phyloP scores from a whole-genome alignment of 2,329 filamentous ascomycete species.

The Xylaria sp. region DNA sequence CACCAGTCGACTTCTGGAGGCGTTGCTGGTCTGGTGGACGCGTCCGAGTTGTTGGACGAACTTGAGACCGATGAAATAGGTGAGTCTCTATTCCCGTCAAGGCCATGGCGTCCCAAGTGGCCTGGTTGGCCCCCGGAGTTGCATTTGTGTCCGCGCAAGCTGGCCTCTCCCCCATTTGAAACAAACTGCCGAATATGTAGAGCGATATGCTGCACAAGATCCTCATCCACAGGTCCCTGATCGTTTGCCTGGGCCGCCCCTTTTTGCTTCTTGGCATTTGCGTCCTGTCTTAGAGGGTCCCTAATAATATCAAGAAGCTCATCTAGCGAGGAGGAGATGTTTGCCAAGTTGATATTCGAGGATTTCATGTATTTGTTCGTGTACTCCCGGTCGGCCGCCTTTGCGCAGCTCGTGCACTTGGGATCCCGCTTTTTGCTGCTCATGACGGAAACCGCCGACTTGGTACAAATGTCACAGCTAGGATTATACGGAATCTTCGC shows the following conservation, averaged over 20 bases:
- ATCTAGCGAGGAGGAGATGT: conserved; percentile 19
- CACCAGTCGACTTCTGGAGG: conserved; percentile 34
- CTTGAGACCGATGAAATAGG: conserved; percentile 34
- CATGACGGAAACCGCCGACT: conserved; percentile 21
- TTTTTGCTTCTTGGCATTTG: conserved; percentile 10
- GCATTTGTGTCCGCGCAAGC: conserved; percentile 23
- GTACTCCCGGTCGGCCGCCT: conserved; percentile 23
- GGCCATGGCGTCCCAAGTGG: conserved; percentile 37
- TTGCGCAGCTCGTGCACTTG: conserved; percentile 31
- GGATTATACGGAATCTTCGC: conserved; percentile 28
- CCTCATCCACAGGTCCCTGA: conserved; percentile 26
- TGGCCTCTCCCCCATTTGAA: conserved; percentile 27
- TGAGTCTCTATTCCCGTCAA: conserved; percentile 46
- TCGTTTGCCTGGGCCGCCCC: background rate
- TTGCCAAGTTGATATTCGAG: conserved; percentile 23
- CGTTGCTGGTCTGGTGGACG: background rate
- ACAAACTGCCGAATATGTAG: conserved; percentile 39
- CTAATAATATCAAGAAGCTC: conserved; percentile 34
- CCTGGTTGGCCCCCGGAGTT: conserved; percentile 26
- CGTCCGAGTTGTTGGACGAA: conserved; percentile 6
- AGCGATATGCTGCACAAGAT: conserved; percentile 41
- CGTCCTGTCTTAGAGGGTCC: conserved; percentile 17
- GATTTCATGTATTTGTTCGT: conserved; percentile 40
- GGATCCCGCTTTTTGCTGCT: conserved; percentile 25
- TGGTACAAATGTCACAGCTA: conserved; percentile 40